These are phyloP conservation scores for Hydnomerulius pinastri DNA, from an alignment of 768 basidiomycete species.

Conservation along the genomic window DNA sequence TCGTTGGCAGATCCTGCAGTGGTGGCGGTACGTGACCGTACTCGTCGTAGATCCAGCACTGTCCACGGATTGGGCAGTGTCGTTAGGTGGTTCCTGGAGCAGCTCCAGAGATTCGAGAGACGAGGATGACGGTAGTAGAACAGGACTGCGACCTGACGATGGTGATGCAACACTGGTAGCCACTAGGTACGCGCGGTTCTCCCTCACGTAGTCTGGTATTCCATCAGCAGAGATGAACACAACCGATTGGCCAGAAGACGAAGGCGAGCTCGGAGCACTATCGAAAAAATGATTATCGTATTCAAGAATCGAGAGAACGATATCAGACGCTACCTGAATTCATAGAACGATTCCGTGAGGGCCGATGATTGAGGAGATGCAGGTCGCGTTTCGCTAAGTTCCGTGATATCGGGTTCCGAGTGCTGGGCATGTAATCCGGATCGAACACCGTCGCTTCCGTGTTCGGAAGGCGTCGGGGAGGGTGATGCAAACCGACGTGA, in stretches of 20 bases:
- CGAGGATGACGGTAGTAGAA: slow-evolving; percentile 25
- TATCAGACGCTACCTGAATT: slow-evolving; percentile 14
- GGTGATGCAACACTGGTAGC: slow-evolving; percentile 30
- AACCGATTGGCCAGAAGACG: slow-evolving; percentile 24
- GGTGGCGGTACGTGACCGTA: slow-evolving; percentile 28
- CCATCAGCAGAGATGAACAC: slow-evolving; percentile 32
- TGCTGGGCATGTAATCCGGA: neutral
- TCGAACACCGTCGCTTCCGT: slow-evolving; percentile 19
- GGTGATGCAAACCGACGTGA: slow-evolving; percentile 11
- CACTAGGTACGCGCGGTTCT: slow-evolving; percentile 32
- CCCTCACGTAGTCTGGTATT: slow-evolving; percentile 31
- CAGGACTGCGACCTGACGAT: slow-evolving; percentile 17
- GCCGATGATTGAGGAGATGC: slow-evolving; percentile 14
- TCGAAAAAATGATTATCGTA: neutral
- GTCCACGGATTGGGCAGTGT: neutral
- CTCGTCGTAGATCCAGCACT: neutral
- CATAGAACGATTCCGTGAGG: slow-evolving; percentile 12
- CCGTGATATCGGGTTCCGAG: slow-evolving; percentile 1
- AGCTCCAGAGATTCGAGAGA: slow-evolving; percentile 24
- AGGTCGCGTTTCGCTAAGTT: slow-evolving; percentile 5
- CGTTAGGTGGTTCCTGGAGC: neutral
- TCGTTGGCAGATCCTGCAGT: slow-evolving; percentile 51
- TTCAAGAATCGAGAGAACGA: neutral
- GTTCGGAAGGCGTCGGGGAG: slow-evolving; percentile 30
- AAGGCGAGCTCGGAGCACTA: slow-evolving; percentile 7